Evolutionary conservation across 2,329 filamentous ascomycete species (phyloP).

Genomic region (Exophiala viscosa): DNA sequence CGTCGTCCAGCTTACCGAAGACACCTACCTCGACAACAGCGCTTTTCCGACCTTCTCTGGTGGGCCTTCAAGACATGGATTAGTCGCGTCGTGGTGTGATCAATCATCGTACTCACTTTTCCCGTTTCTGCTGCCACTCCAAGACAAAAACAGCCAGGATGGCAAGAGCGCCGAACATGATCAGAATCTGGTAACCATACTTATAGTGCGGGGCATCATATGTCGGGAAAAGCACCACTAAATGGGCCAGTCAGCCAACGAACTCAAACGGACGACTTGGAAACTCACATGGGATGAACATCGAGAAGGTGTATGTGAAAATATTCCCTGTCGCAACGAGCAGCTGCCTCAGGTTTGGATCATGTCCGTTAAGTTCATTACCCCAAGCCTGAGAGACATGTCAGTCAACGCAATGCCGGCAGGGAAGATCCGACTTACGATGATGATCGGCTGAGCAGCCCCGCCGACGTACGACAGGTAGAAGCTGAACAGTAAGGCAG

Average conservation of each 20-base stretch:
- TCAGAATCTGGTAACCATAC: constrained; percentile 1
- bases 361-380: not conserved
- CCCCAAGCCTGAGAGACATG: not conserved
- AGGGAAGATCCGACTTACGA: not conserved
- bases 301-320: not conserved
- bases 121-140: not conserved
- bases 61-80: too few relatives aligned
- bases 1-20: not conserved
- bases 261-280: not conserved
- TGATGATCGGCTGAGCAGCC: not conserved
- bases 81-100: too few relatives aligned
- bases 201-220: constrained; percentile 2
- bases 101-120: not conserved
- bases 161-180: not conserved
- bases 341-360: not conserved
- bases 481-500: not conserved
- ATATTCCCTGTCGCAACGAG: constrained; percentile 1
- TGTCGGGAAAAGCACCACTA: constrained; percentile 2
- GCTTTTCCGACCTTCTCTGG: not conserved
- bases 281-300: not conserved
- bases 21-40: not conserved
- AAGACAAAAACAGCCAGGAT: not conserved
- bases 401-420: not conserved
- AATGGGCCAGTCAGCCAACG: not conserved
- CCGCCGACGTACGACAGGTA: constrained; percentile 1